Evolutionary conservation across 768 basidiomycete species (phyloP).

Genomic region (Phaeolepiota aurea): DNA sequence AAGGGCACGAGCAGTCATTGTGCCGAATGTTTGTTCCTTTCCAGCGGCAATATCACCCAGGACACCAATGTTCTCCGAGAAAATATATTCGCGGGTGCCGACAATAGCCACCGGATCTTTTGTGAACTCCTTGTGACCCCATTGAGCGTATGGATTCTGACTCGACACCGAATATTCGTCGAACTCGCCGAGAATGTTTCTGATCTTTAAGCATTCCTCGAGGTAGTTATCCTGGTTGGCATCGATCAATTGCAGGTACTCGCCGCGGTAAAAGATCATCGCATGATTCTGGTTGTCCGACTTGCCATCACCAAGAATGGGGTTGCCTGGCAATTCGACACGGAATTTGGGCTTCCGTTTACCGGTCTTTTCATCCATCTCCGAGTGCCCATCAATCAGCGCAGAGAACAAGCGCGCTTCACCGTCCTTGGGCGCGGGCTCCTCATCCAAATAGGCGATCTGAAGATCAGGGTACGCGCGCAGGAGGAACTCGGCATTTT

Average conservation of each 20-base stretch:
- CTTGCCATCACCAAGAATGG: constrained; percentile 98
- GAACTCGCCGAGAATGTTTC: constrained; percentile 95
- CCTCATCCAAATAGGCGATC: constrained; percentile 97
- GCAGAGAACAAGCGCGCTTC: constrained; percentile 88
- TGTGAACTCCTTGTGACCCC: constrained; percentile 89
- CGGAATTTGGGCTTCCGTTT: constrained; percentile 96
- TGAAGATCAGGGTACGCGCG: constrained; percentile 98
- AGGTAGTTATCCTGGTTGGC: constrained; percentile 99
- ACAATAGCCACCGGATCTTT: constrained; percentile 93
- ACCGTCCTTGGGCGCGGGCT: constrained; percentile 79
- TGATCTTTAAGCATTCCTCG: constrained; percentile 98
- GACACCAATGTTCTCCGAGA: constrained; percentile 99
- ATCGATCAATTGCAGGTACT: constrained; percentile 98
- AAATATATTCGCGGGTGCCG: constrained; percentile 98
- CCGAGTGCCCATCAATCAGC: constrained; percentile 96
- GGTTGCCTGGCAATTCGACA: constrained; percentile 95
- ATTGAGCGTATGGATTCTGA: constrained; percentile 93
- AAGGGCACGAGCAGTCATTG: constrained; percentile 89
- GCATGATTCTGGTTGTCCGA: constrained; percentile 99
- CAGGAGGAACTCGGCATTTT: constrained; percentile 95
- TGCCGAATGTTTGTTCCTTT: constrained; percentile 99
- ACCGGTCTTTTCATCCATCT: constrained; percentile 81
- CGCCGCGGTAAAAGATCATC: constrained; percentile 97
- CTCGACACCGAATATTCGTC: constrained; percentile 88
- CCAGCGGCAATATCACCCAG: constrained; percentile 98